Evolutionary conservation across 495 filamentous ascomycete species (phyloP), one percentile per base, ranked within the genome.

Genomic region (Lepraria neglecta): DNA sequence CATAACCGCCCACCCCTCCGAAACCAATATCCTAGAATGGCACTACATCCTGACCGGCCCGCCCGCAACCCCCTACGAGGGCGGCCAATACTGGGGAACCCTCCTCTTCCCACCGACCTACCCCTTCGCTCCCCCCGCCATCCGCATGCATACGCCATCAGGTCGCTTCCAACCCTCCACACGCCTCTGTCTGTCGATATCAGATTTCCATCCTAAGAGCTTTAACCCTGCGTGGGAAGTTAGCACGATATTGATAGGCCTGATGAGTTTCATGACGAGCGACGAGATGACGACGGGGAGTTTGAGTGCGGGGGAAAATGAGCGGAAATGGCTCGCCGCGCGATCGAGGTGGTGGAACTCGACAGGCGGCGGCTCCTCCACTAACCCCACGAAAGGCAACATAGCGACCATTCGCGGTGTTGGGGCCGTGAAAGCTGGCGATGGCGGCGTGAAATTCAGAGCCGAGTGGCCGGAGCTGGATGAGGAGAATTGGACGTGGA

Each of bases 171-270:
- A 96, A 70, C 90, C 91, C 11, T 90, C 86, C 2, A 91, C 89
- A 11, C 86, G 95, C 21, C 85, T 98, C 19, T 97, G 95, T 67
- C 88, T 97, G 58, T 90, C 87, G 71, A 98, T 97, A 67, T 89
- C 84, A 64, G 94, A 98, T 72, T 98, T 97, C 75, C 94, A 98
- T 71, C 94, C 94, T 0, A 91, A 92, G 67, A 92, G 88, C 44
- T 98, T 98, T 80, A 98, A 98, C 70, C 94, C 94, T 11, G 92
- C 94, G n/a, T 98, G 94, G 94, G 91, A 95, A 67, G 94, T 97
- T 12, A 90, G 86, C 47, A 98, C 94, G 4, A 98, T 98, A 67
- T 78, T 98, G 21, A 96, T 96, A 62, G 94, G 94, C 44, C 78
- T 98, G 19, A 79, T 97, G 59, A 91, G 87, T 45, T 98, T 98